phyloP scores from a whole-genome alignment of 805 yeast species.

The Starmerella etchellsii region DNA sequence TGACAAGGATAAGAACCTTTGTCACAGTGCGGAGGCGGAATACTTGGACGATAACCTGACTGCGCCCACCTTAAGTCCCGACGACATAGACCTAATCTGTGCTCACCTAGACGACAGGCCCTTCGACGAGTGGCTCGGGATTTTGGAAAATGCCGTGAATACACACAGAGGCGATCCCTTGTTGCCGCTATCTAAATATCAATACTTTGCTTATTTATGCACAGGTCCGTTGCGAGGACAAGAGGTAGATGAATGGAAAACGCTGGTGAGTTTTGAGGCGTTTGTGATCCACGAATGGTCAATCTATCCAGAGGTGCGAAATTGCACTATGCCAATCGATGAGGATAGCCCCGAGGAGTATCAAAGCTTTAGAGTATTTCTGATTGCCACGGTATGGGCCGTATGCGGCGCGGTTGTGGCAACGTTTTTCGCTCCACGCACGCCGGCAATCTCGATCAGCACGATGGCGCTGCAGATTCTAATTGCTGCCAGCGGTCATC shows the following conservation, averaged over 20 bases:
- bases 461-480: constrained; percentile 45
- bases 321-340: constrained; percentile 41
- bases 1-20: no score
- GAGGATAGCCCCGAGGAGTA: constrained; percentile 32
- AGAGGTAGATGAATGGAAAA: constrained; percentile 15
- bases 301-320: constrained; percentile 51
- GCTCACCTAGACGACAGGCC: constrained; percentile 22
- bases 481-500: constrained; percentile 45
- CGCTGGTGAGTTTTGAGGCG: constrained; percentile 30
- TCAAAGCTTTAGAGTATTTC: constrained; percentile 42
- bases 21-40: no score
- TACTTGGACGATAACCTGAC: not conserved
- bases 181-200: constrained; percentile 31
- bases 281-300: constrained; percentile 34
- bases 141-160: constrained; percentile 31
- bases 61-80: not conserved
- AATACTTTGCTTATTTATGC: constrained; percentile 26
- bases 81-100: constrained; percentile 5
- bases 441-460: constrained; percentile 40
- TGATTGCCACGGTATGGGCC: constrained; percentile 39
- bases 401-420: constrained; percentile 43
- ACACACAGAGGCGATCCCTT: constrained; percentile 39
- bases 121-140: constrained; percentile 30
- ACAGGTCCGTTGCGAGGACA: constrained; percentile 8
- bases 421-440: constrained; percentile 45